A percentile compares a stretch with the other conserved stretches of the same genome.
phyloP scores from a whole-genome alignment of 2,329 filamentous ascomycete genomes.

The Curvularia spicifera region DNA sequence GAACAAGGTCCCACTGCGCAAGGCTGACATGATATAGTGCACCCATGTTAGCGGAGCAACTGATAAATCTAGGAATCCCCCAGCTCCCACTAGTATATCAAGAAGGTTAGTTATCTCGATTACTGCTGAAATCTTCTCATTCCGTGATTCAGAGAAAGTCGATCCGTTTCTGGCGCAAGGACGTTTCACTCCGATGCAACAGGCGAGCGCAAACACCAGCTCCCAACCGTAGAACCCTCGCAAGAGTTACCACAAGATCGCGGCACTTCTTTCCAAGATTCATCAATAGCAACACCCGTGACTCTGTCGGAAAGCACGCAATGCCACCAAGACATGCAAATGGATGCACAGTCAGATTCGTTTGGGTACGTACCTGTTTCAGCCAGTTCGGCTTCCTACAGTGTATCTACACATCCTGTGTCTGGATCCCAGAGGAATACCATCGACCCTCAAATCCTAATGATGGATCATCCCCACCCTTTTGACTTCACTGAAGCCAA shows the following conservation, averaged over 20 bases:
- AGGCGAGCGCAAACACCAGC: neutral
- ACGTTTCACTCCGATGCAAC: neutral
- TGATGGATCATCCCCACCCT: neutral
- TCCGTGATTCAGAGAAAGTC: neutral
- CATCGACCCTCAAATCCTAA: neutral
- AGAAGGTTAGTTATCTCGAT: constrained; percentile 5
- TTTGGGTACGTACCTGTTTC: constrained; percentile 13
- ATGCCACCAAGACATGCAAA: neutral
- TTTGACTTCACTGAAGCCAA: neutral
- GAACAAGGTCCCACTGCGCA: neutral
- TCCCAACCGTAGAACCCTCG: neutral
- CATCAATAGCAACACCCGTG: neutral
- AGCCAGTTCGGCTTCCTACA: neutral
- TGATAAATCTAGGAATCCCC: neutral
- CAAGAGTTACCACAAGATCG: neutral
- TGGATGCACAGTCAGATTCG: neutral
- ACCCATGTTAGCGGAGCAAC: constrained; percentile 1
- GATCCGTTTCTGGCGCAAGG: neutral
- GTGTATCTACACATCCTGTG: neutral
- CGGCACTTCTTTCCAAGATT: neutral
- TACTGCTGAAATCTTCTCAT: neutral
- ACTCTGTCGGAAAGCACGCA: neutral
- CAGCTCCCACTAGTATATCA: neutral
- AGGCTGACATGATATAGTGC: constrained; percentile 5
- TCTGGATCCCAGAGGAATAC: neutral